Percentiles rank a stretch among this genome's conserved stretches.
Evolutionary conservation across 306 rosid genomes (phyloP).

Genomic region (Cyamopsis tetragonoloba): DNA sequence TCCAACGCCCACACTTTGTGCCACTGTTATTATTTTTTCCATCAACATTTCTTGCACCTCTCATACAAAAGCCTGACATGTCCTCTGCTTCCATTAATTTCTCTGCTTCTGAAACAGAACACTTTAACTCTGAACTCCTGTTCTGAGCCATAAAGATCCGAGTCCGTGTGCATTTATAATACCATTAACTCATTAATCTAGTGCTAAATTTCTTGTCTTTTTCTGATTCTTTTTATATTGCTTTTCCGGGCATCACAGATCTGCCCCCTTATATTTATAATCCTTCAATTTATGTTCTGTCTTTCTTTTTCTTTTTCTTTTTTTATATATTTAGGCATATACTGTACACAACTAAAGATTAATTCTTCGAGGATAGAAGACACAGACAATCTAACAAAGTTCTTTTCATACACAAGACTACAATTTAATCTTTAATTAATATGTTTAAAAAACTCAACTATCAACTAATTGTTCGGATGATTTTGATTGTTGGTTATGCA

Average conservation of each 20-base stretch:
- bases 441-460: too few species aligned
- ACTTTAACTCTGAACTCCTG: slow-evolving; percentile 39
- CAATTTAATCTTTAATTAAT: too few species aligned
- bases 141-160: slow-evolving; percentile 47
- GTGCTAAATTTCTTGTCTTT: neutral
- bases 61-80: slow-evolving; percentile 62
- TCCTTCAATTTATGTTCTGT: slow-evolving; percentile 21
- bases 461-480: too few species aligned
- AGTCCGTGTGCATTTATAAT: slow-evolving; percentile 62
- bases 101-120: slow-evolving; percentile 27
- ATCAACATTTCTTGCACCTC: slow-evolving; percentile 38
- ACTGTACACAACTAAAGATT: too few species aligned
- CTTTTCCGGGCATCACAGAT: slow-evolving; percentile 4
- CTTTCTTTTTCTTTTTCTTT: too few species aligned
- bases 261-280: slow-evolving; percentile 23
- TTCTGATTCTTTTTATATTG: slow-evolving; percentile 14
- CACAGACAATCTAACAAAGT: too few species aligned
- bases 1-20: slow-evolving; percentile 95
- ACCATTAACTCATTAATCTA: slow-evolving; percentile 26
- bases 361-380: too few species aligned
- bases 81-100: slow-evolving; percentile 34
- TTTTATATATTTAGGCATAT: too few species aligned
- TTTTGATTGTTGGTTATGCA: too few species aligned
- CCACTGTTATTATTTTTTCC: slow-evolving; percentile 29
- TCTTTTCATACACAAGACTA: too few species aligned